Base-by-base conservation (phyloP, 441 rosid genomes). In the Euphorbia celastroides region DNA sequence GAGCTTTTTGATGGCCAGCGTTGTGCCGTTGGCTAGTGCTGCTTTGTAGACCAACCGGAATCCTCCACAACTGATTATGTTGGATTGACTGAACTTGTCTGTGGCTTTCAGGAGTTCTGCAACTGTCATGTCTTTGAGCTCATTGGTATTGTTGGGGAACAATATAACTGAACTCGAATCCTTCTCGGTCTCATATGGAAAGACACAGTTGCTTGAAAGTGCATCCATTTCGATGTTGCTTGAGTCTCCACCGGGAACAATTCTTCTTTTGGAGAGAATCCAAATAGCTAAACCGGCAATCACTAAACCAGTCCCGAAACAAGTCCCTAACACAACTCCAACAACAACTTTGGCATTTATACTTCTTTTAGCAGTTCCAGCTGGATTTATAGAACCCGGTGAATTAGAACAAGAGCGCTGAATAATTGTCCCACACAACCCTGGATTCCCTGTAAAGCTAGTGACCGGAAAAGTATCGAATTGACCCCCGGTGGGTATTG, bases 21-120 rank as follows among this genome's bases (percentile, higher is more conserved):
- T 82, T 30, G 78, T 68, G 36, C 93, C 93, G 63, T 80, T 79
- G 30, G 86, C 80, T 13, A 85, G 70, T 17, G 83, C 77, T 51
- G 86, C 91, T 67, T 80, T 86, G 71, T 84, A 86, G 16, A 88
- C 95, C 74, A 83, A 78, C 36, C 92, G 92, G 0, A 82, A 88
- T 50, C 92, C 86, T 36, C 92, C 92, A 66, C 85, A 75, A 5
- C 90, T 90, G 0, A 86, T 78, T 66, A 81, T 88, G 41, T 74
- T 81, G 69, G 86, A 82, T 42, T 82, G 84, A 65, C 72, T 81
- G 62, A 87, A 87, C 60, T 78, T 71, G 67, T 74, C 78, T n/a
- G 83, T 79, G 17, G 83, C 78, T 60, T 76, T 69, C 73, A 79
- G 64, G 67, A 79, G 78, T 48, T 79, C 83, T 5, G 50, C 55